A percentile compares a stretch with the other conserved stretches of the same genome.
Evolutionary conservation across 257 asterid species (phyloP).

Genomic region (Asclepias syriaca): DNA sequence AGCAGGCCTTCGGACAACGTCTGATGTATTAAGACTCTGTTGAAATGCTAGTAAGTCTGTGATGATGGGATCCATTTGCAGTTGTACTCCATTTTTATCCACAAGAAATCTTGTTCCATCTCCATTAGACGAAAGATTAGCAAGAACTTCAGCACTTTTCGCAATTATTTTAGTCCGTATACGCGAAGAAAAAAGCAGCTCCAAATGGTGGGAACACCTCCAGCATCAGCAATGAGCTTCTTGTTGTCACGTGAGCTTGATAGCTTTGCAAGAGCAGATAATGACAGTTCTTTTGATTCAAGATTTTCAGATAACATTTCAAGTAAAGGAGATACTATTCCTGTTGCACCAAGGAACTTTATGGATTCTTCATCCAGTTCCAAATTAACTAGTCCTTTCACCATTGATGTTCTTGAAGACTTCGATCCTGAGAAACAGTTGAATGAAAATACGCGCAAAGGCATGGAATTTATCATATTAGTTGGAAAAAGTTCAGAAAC

Average conservation of each 20-base stretch:
- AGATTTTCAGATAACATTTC: constrained; percentile 49
- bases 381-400: constrained; percentile 36
- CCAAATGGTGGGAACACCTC: constrained; percentile 40
- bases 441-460: not conserved
- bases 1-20: constrained; percentile 42
- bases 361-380: constrained; percentile 41
- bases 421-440: constrained; percentile 36
- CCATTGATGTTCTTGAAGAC: constrained; percentile 39
- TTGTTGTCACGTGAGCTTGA: constrained; percentile 36
- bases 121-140: constrained; percentile 39
- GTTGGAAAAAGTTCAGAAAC: not conserved
- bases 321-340: constrained; percentile 38
- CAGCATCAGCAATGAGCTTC: constrained; percentile 36
- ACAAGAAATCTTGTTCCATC: constrained; percentile 50
- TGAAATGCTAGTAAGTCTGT: constrained; percentile 39
- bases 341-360: constrained; percentile 43
- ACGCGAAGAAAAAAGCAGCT: constrained; percentile 37
- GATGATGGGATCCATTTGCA: constrained; percentile 35
- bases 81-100: constrained; percentile 33
- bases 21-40: constrained; percentile 35
- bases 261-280: constrained; percentile 41
- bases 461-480: not conserved
- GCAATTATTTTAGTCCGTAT: constrained; percentile 22
- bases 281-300: constrained; percentile 42
- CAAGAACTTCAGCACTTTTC: constrained; percentile 46